Evolutionary conservation across 2,329 filamentous ascomycete genomes (phyloP).

Genomic region (Pseudogymnoascus sp.): DNA sequence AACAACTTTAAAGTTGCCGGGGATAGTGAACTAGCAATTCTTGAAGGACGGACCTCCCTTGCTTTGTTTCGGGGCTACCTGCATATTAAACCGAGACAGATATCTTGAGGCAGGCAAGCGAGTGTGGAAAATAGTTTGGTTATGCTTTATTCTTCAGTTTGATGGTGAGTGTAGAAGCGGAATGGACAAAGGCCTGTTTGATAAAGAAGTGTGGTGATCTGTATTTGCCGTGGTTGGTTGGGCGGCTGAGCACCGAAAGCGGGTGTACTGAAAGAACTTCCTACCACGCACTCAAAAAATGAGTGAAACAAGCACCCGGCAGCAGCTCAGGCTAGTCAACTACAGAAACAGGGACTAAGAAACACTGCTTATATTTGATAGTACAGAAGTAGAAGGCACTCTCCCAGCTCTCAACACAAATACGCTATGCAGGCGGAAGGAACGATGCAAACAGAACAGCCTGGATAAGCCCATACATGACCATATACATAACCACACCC

Average conservation of each 20-base stretch:
- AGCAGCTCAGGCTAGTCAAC: neutral
- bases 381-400: neutral
- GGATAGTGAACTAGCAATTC: neutral
- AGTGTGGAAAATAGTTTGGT: neutral
- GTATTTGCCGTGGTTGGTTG: neutral
- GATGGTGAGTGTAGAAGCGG: neutral
- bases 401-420: neutral
- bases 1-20: neutral
- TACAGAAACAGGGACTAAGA: neutral
- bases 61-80: neutral
- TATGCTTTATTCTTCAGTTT: neutral
- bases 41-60: neutral
- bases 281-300: neutral
- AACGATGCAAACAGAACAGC: conserved; percentile 81
- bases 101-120: neutral
- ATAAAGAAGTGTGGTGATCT: neutral
- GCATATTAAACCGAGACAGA: neutral
- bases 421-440: conserved; percentile 68
- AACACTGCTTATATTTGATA: neutral
- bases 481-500: conserved; percentile 45
- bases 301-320: neutral
- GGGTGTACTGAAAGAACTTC: neutral
- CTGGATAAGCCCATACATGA: conserved; percentile 78
- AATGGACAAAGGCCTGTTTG: neutral
- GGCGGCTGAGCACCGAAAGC: neutral